phyloP scores from a whole-genome alignment of 2,329 filamentous ascomycete genomes.

The Xylariaceae sp. region DNA sequence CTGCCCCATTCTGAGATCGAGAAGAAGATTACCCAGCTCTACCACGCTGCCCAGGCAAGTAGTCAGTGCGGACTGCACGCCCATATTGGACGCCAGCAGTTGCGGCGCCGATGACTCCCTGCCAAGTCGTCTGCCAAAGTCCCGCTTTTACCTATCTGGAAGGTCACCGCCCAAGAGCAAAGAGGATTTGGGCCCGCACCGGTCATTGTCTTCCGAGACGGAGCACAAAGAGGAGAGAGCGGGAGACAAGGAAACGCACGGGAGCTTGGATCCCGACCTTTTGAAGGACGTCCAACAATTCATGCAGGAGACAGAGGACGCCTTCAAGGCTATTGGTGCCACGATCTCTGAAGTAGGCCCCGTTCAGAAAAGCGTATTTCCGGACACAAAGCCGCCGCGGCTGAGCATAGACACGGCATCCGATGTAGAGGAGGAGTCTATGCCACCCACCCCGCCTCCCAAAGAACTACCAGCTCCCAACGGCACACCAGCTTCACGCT shows the following conservation, averaged over 20 bases:
- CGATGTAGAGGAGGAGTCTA: constrained; percentile 9
- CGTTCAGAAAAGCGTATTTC: constrained; percentile 21
- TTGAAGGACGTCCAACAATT: constrained; percentile 40
- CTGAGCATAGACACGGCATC: constrained; percentile 10
- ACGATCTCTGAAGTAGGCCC: constrained; percentile 36
- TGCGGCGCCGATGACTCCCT: constrained; percentile 26
- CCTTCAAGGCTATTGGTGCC: constrained; percentile 42
- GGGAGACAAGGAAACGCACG: constrained; percentile 11
- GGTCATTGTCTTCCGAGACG: constrained; percentile 25
- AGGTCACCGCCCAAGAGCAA: constrained; percentile 3
- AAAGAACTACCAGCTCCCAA: constrained; percentile 15
- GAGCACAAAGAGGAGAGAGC: constrained; percentile 23
- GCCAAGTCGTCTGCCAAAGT: constrained; percentile 17
- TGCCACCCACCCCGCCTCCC: constrained; percentile 18
- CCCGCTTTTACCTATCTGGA: constrained; percentile 10
- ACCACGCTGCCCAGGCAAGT: constrained; percentile 26
- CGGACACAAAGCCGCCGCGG: constrained; percentile 21
- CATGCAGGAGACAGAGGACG: constrained; percentile 45
- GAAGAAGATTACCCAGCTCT: constrained; percentile 33
- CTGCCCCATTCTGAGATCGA: constrained; percentile 25
- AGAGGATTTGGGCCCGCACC: constrained; percentile 4
- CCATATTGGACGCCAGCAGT: constrained; percentile 23
- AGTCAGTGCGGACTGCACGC: too few relatives aligned
- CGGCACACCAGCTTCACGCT: constrained; percentile 3
- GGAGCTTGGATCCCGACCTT: constrained; percentile 19